Percentiles rank a stretch among this genome's conserved stretches.
phyloP scores from a whole-genome alignment of 371 early-diverging fungal genomes.

The Parasitella parasitica region DNA sequence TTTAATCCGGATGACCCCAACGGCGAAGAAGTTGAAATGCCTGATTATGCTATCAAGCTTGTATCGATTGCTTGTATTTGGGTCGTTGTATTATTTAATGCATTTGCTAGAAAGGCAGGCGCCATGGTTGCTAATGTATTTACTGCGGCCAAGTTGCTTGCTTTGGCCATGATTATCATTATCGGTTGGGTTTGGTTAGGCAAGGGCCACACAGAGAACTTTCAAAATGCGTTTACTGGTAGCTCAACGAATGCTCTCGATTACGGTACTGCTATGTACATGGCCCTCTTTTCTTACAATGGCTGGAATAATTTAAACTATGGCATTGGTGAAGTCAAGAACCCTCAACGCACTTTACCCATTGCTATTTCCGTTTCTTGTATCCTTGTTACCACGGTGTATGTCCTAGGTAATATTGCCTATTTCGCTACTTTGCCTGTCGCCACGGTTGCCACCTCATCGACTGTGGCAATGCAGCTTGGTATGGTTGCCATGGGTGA shows the following conservation, averaged over 20 bases:
- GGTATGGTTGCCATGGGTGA: constrained; percentile 52
- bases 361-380: constrained; percentile 53
- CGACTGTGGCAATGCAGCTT: constrained; percentile 45
- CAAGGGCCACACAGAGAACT: constrained; percentile 26
- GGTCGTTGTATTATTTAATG: constrained; percentile 36
- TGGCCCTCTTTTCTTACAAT: constrained; percentile 65
- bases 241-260: constrained; percentile 48
- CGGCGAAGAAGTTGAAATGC: constrained; percentile 10
- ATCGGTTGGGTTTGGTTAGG: constrained; percentile 42
- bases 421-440: constrained; percentile 58
- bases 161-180: constrained; percentile 40
- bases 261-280: constrained; percentile 60
- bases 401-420: constrained; percentile 61
- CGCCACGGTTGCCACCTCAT: constrained; percentile 23
- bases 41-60: constrained; percentile 29
- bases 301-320: constrained; percentile 65
- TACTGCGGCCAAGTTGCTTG: constrained; percentile 34
- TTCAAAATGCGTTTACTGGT: constrained; percentile 35
- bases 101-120: constrained; percentile 32
- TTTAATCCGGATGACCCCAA: constrained; percentile 19
- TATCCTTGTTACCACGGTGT: constrained; percentile 47
- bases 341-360: constrained; percentile 56
- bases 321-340: constrained; percentile 61
- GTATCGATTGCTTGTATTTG: constrained; percentile 40
- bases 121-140: constrained; percentile 29